phyloP scores from a whole-genome alignment of 495 filamentous ascomycete genomes.

The Parmelia sp. region DNA sequence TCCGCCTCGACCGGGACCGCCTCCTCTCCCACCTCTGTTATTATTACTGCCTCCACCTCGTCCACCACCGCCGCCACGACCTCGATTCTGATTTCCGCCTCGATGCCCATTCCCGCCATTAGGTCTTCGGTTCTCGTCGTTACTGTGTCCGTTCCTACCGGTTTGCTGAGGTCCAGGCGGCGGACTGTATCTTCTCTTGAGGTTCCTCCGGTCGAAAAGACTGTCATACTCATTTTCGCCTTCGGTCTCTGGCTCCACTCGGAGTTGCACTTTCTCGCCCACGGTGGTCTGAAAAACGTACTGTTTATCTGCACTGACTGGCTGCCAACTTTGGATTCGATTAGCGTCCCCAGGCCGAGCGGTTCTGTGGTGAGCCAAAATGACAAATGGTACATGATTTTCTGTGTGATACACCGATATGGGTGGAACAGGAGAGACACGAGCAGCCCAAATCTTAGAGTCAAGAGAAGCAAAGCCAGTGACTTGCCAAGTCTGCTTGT shows the following conservation, averaged over 20 bases:
- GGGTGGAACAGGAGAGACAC: constrained; percentile 62
- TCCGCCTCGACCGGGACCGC: constrained; percentile 41
- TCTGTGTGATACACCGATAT: constrained; percentile 64
- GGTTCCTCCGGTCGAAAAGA: constrained; percentile 46
- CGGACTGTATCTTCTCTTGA: constrained; percentile 48
- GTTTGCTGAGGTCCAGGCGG: constrained; percentile 4
- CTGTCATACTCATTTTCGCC: constrained; percentile 54
- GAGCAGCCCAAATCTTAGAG: constrained; percentile 79
- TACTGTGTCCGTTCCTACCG: constrained; percentile 22
- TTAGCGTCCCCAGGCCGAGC: constrained; percentile 72
- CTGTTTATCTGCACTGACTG: constrained; percentile 57
- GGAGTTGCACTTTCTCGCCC: constrained; percentile 76
- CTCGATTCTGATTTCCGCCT: constrained; percentile 38
- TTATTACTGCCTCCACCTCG: constrained; percentile 39
- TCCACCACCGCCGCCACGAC: constrained; percentile 42
- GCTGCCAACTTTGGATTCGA: constrained; percentile 80
- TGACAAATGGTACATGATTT: constrained; percentile 64
- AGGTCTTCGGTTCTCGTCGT: constrained; percentile 26
- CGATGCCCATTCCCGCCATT: constrained; percentile 21
- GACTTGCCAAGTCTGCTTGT: constrained; percentile 75
- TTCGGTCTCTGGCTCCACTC: constrained; percentile 62
- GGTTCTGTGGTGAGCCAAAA: constrained; percentile 64
- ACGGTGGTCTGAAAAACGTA: constrained; percentile 73
- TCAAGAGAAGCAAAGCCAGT: constrained; percentile 67
- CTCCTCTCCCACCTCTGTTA: constrained; percentile 38